Percentiles rank a stretch among this genome's conserved stretches.
Conservation (phyloP, 1,139 yeast species). For the Wickerhamomyces sp. region DNA sequence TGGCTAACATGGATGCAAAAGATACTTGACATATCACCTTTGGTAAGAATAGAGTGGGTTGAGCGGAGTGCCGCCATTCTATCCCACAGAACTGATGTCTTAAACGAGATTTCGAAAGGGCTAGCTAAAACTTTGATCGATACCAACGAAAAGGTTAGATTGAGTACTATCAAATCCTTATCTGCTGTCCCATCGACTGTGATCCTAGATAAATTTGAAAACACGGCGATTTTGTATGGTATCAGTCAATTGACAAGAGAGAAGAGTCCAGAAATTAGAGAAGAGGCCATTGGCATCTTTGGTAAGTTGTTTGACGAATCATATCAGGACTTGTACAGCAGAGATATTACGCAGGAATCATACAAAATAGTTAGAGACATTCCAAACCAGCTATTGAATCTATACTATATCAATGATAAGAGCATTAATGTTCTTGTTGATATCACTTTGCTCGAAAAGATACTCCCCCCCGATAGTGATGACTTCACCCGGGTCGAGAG, state of each 20-base stretch:
- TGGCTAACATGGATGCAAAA: constrained; percentile 75
- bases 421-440: constrained; percentile 70
- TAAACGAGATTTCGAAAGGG: constrained; percentile 50
- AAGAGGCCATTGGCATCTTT: constrained; percentile 49
- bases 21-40: constrained; percentile 60
- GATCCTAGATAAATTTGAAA: constrained; percentile 41
- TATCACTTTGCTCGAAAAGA: constrained; percentile 47
- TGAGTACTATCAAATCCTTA: constrained; percentile 50
- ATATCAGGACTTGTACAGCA: constrained; percentile 16
- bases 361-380: constrained; percentile 45
- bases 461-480: constrained; percentile 51
- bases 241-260: constrained; percentile 66
- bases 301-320: constrained; percentile 45
- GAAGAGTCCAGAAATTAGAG: constrained; percentile 60
- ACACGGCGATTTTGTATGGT: constrained; percentile 43
- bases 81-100: constrained; percentile 42
- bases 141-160: constrained; percentile 68
- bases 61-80: constrained; percentile 46
- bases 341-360: constrained; percentile 24
- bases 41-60: constrained; percentile 69
- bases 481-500: constrained; percentile 48
- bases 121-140: constrained; percentile 68
- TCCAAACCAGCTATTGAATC: constrained; percentile 62
- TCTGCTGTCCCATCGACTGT: constrained; percentile 35
- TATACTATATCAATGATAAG: constrained; percentile 71